Percentiles rank a stretch among this genome's conserved stretches.
These are phyloP conservation scores for Podospora pseudopauciseta DNA, from an alignment of 495 filamentous ascomycete genomes.

Conservation along the genomic window DNA sequence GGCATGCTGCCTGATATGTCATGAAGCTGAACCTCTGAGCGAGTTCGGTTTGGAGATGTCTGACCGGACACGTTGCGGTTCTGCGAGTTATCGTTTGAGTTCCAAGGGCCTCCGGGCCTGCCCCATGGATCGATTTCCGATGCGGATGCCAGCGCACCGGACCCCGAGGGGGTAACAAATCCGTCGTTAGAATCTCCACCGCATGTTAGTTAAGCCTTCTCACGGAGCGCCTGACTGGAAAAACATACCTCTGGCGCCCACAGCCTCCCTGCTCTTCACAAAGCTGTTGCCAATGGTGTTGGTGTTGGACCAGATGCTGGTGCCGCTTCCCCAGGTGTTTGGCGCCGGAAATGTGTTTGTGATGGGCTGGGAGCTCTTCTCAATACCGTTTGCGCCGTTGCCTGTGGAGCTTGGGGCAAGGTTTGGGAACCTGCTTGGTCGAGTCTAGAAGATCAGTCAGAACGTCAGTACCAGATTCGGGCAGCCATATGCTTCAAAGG, in stretches of 20 bases:
- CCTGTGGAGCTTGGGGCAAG: not conserved
- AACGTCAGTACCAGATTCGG: not conserved
- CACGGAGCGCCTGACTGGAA: not conserved
- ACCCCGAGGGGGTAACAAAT: conserved; percentile 48
- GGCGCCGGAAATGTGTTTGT: conserved; percentile 45
- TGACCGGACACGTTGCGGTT: conserved; percentile 27
- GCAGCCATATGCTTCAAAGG: not conserved
- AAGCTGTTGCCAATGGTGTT: conserved; percentile 46
- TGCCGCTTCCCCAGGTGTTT: conserved; percentile 51
- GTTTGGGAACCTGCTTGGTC: conserved; percentile 10
- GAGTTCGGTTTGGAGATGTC: conserved; percentile 32
- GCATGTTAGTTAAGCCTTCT: conserved; percentile 21
- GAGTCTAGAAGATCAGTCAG: not conserved
- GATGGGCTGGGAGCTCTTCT: conserved; percentile 36
- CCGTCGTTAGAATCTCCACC: conserved; percentile 35
- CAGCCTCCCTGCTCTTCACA: conserved; percentile 37
- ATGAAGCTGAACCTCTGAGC: conserved; percentile 30
- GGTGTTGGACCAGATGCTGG: conserved; percentile 59
- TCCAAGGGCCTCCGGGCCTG: conserved; percentile 53
- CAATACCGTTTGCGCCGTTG: conserved; percentile 30
- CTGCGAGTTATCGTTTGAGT: conserved; percentile 42
- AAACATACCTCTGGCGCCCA: conserved; percentile 45
- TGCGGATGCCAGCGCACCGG: conserved; percentile 59
- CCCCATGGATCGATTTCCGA: conserved; percentile 59
- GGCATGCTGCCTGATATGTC: conserved; percentile 40